Conservation (phyloP, 139 green algal species). For the Pycnococcus provasolii region DNA sequence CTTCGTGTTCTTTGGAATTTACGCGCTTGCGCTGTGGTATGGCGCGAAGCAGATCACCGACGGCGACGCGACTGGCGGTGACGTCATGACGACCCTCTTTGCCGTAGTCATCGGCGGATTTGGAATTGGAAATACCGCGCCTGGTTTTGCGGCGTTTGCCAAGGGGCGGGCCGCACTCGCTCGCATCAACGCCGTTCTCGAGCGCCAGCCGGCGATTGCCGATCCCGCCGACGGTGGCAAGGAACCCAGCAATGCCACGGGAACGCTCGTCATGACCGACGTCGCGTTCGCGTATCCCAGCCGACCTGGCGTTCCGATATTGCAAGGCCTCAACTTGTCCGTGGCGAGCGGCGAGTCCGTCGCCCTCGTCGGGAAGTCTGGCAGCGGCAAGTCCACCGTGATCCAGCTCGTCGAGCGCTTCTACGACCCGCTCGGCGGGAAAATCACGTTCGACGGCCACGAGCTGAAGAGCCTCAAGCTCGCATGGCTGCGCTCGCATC, state of each 20-base stretch:
- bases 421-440: slow-evolving; percentile 63
- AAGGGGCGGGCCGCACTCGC: slow-evolving; percentile 41
- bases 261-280: slow-evolving; percentile 11
- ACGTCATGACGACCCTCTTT: slow-evolving; percentile 64
- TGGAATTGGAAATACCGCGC: slow-evolving; percentile 41
- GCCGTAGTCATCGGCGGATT: slow-evolving; percentile 61
- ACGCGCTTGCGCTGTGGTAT: slow-evolving; percentile 65
- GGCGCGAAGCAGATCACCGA: slow-evolving; percentile 43
- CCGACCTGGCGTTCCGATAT: slow-evolving; percentile 28
- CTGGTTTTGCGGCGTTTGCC: slow-evolving; percentile 32
- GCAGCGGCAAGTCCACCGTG: slow-evolving; percentile 82
- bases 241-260: slow-evolving; percentile 1
- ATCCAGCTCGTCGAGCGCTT: slow-evolving; percentile 78
- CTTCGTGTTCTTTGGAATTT: slow-evolving; percentile 26
- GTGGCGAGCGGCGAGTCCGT: slow-evolving; percentile 61
- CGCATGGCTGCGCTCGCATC: slow-evolving; percentile 51
- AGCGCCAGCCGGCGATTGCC: slow-evolving; percentile 52
- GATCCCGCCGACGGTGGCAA: slow-evolving; percentile 18
- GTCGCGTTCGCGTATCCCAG: slow-evolving; percentile 14
- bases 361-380: slow-evolving; percentile 75
- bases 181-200: slow-evolving; percentile 56
- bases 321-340: slow-evolving; percentile 45
- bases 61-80: slow-evolving; percentile 29
- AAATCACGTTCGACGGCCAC: slow-evolving; percentile 60
- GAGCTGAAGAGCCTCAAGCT: slow-evolving; percentile 62